Evolutionary conservation across 75 land plant species (phyloP), one percentile per base, ranked within the genome.

Genomic region (Cryptomeria japonica): DNA sequence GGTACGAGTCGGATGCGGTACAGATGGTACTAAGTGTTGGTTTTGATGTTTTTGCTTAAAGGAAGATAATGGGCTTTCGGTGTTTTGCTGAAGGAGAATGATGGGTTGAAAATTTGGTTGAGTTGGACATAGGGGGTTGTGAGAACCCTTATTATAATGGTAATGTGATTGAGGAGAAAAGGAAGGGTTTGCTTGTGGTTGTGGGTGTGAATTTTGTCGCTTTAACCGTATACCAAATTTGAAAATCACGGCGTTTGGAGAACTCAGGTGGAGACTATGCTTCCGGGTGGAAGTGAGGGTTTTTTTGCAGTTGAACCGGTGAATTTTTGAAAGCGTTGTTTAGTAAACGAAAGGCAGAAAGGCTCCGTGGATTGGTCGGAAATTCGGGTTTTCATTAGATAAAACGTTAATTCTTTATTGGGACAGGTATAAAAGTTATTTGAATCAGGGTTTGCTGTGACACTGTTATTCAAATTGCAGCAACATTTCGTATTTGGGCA

Each of bases 41-140:
- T 64, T 64, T 25, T 64, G n/a, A 64, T 64, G 70, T 18, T 22
- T n/a, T 58, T 58, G 64, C 2, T 3, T 58, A 5, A 19, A 58
- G 64, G 70, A 28, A 28, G 1, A 25, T 25, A 7, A 64, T 28
- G 9, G n/a, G 70, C n/a, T 64, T 25, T 25, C 8, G 70, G 28
- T 64, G 70, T 75, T 75, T 12, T 32, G 37, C 77, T 31, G 37
- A 75, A 11, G 2, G 37, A 75, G 77, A 75, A 75, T 75, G 77
- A 75, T 75, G 77, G 77, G 77, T 75, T 75, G 77, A 75, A 75
- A 38, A 34, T 64, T 64, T 64, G 10, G 28, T 64, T 64, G 70
- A 64, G n/a, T 25, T 64, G n/a, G 70, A 28, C 31, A 64, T 25
- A 7, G 7, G 34, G 34, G 77, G 34, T 75, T 75, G 77, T 75